Evolutionary conservation across 176 grass and related monocot genomes (phyloP), one percentile per base, ranked within the genome.

Genomic region (Hsuehochloa calcarea): DNA sequence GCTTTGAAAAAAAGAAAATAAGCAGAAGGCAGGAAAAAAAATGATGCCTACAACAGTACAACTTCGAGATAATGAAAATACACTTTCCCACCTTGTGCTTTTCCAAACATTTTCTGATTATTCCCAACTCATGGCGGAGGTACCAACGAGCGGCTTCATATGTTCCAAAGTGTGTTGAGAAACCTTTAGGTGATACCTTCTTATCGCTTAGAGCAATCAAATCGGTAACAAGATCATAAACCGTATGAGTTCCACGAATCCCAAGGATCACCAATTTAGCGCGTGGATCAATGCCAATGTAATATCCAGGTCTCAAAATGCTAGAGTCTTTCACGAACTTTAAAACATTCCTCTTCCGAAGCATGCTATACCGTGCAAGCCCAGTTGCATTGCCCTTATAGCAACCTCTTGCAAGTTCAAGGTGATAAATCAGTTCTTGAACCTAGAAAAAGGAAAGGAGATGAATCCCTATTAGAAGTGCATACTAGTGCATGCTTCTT

Each of bases 361-460:
- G 31, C 31, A 34, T 34, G 31, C 31, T 34, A 34, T 34, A 34
- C 31, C 31, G 31, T 34, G 31, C 31, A 34, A 34, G 31, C 31
- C 31, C 31, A 34, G 31, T 34, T 34, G 31, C 31, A 34, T 34
- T 34, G 31, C 31, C 31, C 31, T 34, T 34, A 34, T 34, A 52
- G 96, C 93, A 3, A 93, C 93, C 96, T 80, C 87, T 95, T 60
- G 96, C 89, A 27, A 98, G 91, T 82, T 98, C 91, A 72, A 98
- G 76, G 82, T 94, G 87, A 83, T 95, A 95, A 95, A 95, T 93
- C 68, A 98, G 70, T 77, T 98, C 89, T 92, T 94, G 47, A 73
- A 98, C 93, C 96, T 98, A 79, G 19, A 65, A 85, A 22, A 81
- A 82, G 67, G 26, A 68, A 16, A 62, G 8, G 31, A 70, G 20